Percentiles rank a stretch among this genome's conserved stretches.
Conservation (phyloP, 768 basidiomycete genomes). For the Gelatoporia subvermispora region DNA sequence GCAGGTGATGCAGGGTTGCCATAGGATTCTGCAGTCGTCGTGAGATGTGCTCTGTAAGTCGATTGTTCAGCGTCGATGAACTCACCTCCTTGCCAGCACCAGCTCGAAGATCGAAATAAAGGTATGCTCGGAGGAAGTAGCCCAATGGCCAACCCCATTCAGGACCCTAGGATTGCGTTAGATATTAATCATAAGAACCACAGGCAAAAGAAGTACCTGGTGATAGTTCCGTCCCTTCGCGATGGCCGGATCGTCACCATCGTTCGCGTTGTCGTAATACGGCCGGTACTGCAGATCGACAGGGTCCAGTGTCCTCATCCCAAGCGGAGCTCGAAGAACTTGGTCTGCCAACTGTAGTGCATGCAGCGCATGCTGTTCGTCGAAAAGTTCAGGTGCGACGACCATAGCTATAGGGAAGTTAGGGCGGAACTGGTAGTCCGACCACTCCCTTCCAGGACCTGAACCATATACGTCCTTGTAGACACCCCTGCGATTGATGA, state of each 20-base stretch:
- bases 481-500: slow-evolving; percentile 89
- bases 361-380: slow-evolving; percentile 69
- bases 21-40: slow-evolving; percentile 48
- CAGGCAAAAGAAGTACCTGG: slow-evolving; percentile 43
- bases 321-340: slow-evolving; percentile 80
- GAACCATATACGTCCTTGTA: slow-evolving; percentile 99
- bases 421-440: slow-evolving; percentile 91
- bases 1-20: slow-evolving; percentile 76
- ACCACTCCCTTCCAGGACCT: slow-evolving; percentile 84
- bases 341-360: slow-evolving; percentile 80
- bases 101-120: slow-evolving; percentile 74
- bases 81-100: slow-evolving; percentile 68
- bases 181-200: slow-evolving; percentile 12
- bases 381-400: slow-evolving; percentile 93
- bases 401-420: slow-evolving; percentile 97
- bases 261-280: slow-evolving; percentile 90
- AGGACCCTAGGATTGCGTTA: slow-evolving; percentile 53
- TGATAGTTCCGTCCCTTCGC: slow-evolving; percentile 97
- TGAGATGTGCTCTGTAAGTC: slow-evolving; percentile 5
- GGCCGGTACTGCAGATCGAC: slow-evolving; percentile 85
- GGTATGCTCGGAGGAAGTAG: slow-evolving; percentile 91
- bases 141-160: slow-evolving; percentile 96
- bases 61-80: slow-evolving; percentile 3
- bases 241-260: slow-evolving; percentile 72
- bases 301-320: slow-evolving; percentile 95